These are phyloP conservation scores for Henckelia pumila DNA, from an alignment of 257 asterid species.

Conservation along the genomic window DNA sequence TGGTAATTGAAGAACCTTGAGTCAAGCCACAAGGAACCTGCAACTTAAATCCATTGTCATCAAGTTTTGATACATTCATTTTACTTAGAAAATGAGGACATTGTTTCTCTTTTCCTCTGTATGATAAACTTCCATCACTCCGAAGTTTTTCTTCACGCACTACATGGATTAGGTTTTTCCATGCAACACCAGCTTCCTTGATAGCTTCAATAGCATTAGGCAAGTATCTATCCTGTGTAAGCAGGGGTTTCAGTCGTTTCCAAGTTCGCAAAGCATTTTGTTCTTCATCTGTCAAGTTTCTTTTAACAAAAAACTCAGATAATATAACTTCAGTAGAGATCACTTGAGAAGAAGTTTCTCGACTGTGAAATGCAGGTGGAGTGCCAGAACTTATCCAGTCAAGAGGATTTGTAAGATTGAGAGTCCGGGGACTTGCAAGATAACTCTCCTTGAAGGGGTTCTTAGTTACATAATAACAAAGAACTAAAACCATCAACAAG, in stretches of 20 bases:
- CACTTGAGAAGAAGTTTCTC: slow-evolving; percentile 52
- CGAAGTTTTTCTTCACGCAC: slow-evolving; percentile 62
- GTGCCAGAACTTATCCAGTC: slow-evolving; percentile 66
- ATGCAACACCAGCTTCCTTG: slow-evolving; percentile 87
- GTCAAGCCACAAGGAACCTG: slow-evolving; percentile 93
- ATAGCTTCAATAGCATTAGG: slow-evolving; percentile 86
- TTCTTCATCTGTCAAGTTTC: slow-evolving; percentile 63
- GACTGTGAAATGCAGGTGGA: slow-evolving; percentile 53
- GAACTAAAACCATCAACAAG: slow-evolving; percentile 58
- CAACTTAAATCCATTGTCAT: slow-evolving; percentile 56
- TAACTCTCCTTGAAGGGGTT: slow-evolving; percentile 61
- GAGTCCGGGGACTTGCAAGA: slow-evolving; percentile 42
- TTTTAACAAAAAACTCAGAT: slow-evolving; percentile 45
- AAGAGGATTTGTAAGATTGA: slow-evolving; percentile 77
- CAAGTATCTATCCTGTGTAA: slow-evolving; percentile 58
- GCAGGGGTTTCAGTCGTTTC: slow-evolving; percentile 60
- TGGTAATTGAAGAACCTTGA: slow-evolving; percentile 94
- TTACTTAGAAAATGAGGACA: slow-evolving; percentile 96
- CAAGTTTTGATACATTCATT: slow-evolving; percentile 71
- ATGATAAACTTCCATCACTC: slow-evolving; percentile 53
- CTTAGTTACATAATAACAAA: slow-evolving; percentile 58
- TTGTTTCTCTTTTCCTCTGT: slow-evolving; percentile 83
- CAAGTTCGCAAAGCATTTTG: slow-evolving; percentile 62
- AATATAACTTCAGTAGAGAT: slow-evolving; percentile 49
- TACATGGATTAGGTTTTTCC: slow-evolving; percentile 73